Evolutionary conservation across 192 early-diverging fungal genomes (phyloP), one percentile per base, ranked within the genome.

Genomic region (Coemansia furcata): DNA sequence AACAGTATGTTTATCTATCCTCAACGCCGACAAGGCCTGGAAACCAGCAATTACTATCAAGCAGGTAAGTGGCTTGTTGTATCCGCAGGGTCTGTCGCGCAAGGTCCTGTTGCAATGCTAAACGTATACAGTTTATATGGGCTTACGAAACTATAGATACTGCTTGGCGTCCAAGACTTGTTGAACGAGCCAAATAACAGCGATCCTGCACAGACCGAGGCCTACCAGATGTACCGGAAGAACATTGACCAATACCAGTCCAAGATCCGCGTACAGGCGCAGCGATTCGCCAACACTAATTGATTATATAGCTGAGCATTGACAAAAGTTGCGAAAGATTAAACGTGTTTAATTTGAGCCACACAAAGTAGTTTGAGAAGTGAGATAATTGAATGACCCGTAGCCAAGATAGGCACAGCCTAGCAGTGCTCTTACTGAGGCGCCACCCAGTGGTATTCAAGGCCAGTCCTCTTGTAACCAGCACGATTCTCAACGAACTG

Each of bases 21-120:
- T 99, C 59, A 95, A 97, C 66, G 95, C 94, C 50, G 95, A 98
- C 17, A 90, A 98, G 65, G 96, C 83, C 37, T 96, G 94, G 94
- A 95, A 95, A 74, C 94, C 94, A 29, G 90, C 93, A 19, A 96
- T 99, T 63, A 97, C 94, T 6, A 83, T 99, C 60, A 99, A 99
- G 64, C 96, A 99, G 72, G 76, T 78, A 69, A 2, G 74, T 65
- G 30, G 14, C 29, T 12, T 71, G 55, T 30, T 5, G 7, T 57
- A 33, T 12, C 6, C 14, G 54, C 30, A 6, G 50, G 6, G 23
- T 14, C 17, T 17, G 23, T 39, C 10, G 47, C 30, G 17, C 29
- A 21, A 15, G 38, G 37, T 44, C 73, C 7, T 60, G 37, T 21
- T 63, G 35, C 59, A 4, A 35, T 29, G 38, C 42, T 47, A 47